Evolutionary conservation across 2,329 filamentous ascomycete species (phyloP).

Genomic region (Fusarium sulawesiense): DNA sequence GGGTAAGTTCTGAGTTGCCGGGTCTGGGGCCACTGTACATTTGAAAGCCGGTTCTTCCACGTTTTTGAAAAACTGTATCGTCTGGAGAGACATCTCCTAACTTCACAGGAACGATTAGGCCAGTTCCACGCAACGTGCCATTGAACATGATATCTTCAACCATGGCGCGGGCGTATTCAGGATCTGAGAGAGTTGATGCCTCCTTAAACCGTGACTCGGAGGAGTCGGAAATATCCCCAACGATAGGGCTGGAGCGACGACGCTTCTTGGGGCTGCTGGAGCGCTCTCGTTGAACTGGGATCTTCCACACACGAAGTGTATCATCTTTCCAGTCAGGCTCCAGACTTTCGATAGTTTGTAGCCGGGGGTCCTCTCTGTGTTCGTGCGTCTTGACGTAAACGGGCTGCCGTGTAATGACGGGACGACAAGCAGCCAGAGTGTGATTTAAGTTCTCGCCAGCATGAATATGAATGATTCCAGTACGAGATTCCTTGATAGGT

Average conservation of each 20-base stretch:
- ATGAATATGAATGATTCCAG: constrained; percentile 71
- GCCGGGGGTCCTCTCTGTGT: constrained; percentile 61
- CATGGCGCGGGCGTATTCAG: constrained; percentile 47
- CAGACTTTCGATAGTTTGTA: constrained; percentile 39
- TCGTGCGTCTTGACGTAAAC: constrained; percentile 80
- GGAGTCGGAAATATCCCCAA: constrained; percentile 6
- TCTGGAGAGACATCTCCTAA: constrained; percentile 45
- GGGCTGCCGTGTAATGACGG: constrained; percentile 87
- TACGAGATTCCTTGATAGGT: constrained; percentile 37
- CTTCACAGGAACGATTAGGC: constrained; percentile 42
- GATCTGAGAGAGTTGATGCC: constrained; percentile 43
- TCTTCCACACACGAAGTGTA: constrained; percentile 85
- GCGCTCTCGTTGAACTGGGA: constrained; percentile 61
- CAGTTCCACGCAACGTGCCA: constrained; percentile 44
- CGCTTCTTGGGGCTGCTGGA: constrained; percentile 54
- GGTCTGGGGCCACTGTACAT: constrained; percentile 73
- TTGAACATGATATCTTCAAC: constrained; percentile 54
- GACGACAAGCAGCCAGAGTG: constrained; percentile 81
- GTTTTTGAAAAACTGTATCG: constrained; percentile 67
- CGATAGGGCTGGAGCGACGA: constrained; percentile 39
- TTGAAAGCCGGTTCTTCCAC: constrained; percentile 70
- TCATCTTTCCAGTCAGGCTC: constrained; percentile 80
- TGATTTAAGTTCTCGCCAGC: constrained; percentile 85
- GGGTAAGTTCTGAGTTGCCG: constrained; percentile 26
- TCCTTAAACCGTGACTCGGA: constrained; percentile 29